Base-by-base conservation (phyloP, 129 eudicot species). In the Flaveria ramosissima region DNA sequence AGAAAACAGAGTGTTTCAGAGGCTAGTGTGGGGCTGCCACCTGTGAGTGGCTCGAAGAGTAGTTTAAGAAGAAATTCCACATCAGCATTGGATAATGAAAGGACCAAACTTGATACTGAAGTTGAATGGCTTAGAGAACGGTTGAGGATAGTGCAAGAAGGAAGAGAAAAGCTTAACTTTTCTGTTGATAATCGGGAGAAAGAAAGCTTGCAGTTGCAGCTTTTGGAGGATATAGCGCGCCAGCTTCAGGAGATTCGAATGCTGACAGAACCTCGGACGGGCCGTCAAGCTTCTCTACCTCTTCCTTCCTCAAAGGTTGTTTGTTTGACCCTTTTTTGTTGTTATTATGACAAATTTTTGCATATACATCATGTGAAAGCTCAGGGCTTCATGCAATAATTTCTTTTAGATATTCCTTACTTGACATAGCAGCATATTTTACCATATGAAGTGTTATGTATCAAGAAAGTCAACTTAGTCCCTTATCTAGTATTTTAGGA, bases 241-340 rank as follows among this genome's bases (percentile, higher is more conserved):
- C 98, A 90, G 86, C 85, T 93, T 76, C 93, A 84, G 78, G 98
- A 89, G 85, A 91, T 93, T 36, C 83, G 87, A n/a, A 82, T 83
- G 73, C 36, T 85, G 19, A 87, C 88, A 4, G 89, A 81, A 78
- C 92, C 92, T 13, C 81, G 84, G 50, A 84, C 80, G 47, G 81
- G 86, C 21, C 92, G 93, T 1, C 96, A 90, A 81, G 83, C 73
- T 56, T 90, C 97, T 60, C 80, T 93, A 77, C 98, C 98, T 7
- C 93, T 80, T 76, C 88, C 90, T 5, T 78, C 86, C 76, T 79
- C 89, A 19, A 84, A 93, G 98, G 98, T 93, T 12, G 67, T 41
- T 69, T 74, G 63, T 72, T 15, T 32, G 76, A 56, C 70, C 9
- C 27, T 56, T 77, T 43, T 45, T 42, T 67, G 48, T 47, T 6